These are phyloP conservation scores for Kwoniella bestiolae DNA, from an alignment of 768 basidiomycete genomes.

Conservation along the genomic window DNA sequence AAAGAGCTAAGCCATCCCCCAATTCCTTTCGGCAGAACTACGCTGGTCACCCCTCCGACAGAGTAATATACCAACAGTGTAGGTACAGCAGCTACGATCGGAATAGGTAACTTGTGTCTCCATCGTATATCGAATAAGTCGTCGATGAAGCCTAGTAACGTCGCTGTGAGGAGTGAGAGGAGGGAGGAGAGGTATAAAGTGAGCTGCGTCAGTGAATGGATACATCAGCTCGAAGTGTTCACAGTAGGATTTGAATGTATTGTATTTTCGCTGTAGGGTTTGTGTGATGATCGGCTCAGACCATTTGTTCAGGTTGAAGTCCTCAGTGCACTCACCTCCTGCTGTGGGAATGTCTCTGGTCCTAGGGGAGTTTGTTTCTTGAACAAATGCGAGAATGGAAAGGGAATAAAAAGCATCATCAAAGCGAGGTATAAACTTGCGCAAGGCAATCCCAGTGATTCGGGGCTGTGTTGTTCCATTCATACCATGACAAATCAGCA, in stretches of 20 bases:
- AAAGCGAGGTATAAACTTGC: slow-evolving; percentile 85
- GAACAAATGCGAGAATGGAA: slow-evolving; percentile 77
- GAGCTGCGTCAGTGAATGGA: slow-evolving; percentile 62
- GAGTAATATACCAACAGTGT: slow-evolving; percentile 96
- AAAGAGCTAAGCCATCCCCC: slow-evolving; percentile 59
- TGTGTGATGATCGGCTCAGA: neutral
- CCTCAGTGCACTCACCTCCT: slow-evolving; percentile 48
- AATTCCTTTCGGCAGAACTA: slow-evolving; percentile 86
- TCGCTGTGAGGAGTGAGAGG: slow-evolving; percentile 88
- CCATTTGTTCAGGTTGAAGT: neutral
- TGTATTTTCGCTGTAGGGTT: too few species aligned
- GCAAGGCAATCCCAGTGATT: slow-evolving; percentile 88
- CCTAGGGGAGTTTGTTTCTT: slow-evolving; percentile 23
- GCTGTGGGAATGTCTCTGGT: slow-evolving; percentile 58
- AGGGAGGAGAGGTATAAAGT: slow-evolving; percentile 90
- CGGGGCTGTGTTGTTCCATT: too few species aligned
- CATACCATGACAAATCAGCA: too few species aligned
- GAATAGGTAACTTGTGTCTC: slow-evolving; percentile 96
- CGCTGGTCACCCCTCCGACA: slow-evolving; percentile 87
- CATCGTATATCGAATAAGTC: slow-evolving; percentile 98
- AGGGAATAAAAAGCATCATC: slow-evolving; percentile 90
- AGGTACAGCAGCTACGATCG: slow-evolving; percentile 92
- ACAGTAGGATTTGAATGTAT: neutral
- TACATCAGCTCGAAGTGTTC: neutral
- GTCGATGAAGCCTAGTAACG: slow-evolving; percentile 91